phyloP scores from a whole-genome alignment of 2,329 filamentous ascomycete genomes.

The Ascochyta lentis region DNA sequence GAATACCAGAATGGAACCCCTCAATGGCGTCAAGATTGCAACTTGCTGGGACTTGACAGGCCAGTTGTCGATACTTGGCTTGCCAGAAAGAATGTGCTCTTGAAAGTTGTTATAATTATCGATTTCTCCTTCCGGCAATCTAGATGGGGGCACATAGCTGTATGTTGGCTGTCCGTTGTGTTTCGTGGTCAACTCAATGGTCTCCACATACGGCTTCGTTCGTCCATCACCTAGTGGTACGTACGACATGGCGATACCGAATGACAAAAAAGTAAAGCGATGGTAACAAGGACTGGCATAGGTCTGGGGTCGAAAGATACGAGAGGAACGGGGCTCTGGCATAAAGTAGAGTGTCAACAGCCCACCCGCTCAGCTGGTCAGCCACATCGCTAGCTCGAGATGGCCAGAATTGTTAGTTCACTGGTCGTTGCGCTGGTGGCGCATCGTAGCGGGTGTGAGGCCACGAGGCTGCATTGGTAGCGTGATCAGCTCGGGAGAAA shows the following conservation, averaged over 20 bases:
- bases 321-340: neutral
- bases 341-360: neutral
- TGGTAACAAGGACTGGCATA: neutral
- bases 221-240: neutral
- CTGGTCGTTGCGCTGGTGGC: neutral
- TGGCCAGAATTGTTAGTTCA: neutral
- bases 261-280: neutral
- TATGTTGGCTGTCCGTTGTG: neutral
- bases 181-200: slow-evolving; percentile 4
- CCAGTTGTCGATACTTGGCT: slow-evolving; percentile 13
- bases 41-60: slow-evolving; percentile 27
- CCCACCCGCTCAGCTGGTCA: neutral
- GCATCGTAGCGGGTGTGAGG: neutral
- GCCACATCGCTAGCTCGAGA: neutral
- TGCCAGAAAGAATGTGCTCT: slow-evolving; percentile 1
- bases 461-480: neutral
- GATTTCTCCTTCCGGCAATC: slow-evolving; percentile 1
- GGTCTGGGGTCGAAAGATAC: neutral
- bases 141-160: slow-evolving; percentile 10
- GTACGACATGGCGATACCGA: slow-evolving; percentile 6
- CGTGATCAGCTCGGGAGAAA: neutral
- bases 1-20: slow-evolving; percentile 27
- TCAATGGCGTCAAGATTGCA: slow-evolving; percentile 27
- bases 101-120: slow-evolving; percentile 9
- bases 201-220: neutral